Evolutionary conservation across 1,139 yeast species (phyloP).

Genomic region (Yamadazyma conglobata): DNA sequence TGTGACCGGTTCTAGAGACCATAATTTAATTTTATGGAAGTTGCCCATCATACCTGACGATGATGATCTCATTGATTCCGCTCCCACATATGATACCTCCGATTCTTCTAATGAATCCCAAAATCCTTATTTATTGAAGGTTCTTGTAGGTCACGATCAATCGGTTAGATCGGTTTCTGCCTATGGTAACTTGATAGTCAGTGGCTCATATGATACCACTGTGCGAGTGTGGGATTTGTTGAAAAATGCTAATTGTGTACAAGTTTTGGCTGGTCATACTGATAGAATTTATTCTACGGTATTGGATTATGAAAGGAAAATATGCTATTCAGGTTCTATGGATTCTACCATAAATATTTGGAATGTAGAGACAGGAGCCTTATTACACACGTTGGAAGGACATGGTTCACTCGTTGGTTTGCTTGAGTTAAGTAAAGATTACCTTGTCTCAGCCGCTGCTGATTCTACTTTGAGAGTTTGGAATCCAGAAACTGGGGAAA

Average conservation of each 20-base stretch:
- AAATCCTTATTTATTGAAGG: slow-evolving; percentile 75
- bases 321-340: slow-evolving; percentile 91
- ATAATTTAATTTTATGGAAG: slow-evolving; percentile 85
- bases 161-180: slow-evolving; percentile 90
- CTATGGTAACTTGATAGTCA: slow-evolving; percentile 75
- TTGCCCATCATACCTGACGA: slow-evolving; percentile 57
- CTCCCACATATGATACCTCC: slow-evolving; percentile 34
- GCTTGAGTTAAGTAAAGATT: slow-evolving; percentile 70
- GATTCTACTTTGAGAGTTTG: slow-evolving; percentile 89
- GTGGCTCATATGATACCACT: slow-evolving; percentile 89
- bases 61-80: slow-evolving; percentile 8
- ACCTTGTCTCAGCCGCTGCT: slow-evolving; percentile 94
- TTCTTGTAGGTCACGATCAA: slow-evolving; percentile 79
- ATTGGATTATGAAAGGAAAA: slow-evolving; percentile 66
- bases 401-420: slow-evolving; percentile 90
- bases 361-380: slow-evolving; percentile 77
- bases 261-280: slow-evolving; percentile 76
- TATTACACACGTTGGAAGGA: slow-evolving; percentile 67
- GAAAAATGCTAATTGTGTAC: slow-evolving; percentile 66
- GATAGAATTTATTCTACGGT: slow-evolving; percentile 87
- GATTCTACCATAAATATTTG: slow-evolving; percentile 87
- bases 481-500: slow-evolving; percentile 79
- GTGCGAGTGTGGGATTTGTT: slow-evolving; percentile 89
- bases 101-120: too few relatives aligned
- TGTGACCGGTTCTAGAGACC: slow-evolving; percentile 90